phyloP scores from a whole-genome alignment of 2,329 filamentous ascomycete species.

The Thielaviopsis euricoi region DNA sequence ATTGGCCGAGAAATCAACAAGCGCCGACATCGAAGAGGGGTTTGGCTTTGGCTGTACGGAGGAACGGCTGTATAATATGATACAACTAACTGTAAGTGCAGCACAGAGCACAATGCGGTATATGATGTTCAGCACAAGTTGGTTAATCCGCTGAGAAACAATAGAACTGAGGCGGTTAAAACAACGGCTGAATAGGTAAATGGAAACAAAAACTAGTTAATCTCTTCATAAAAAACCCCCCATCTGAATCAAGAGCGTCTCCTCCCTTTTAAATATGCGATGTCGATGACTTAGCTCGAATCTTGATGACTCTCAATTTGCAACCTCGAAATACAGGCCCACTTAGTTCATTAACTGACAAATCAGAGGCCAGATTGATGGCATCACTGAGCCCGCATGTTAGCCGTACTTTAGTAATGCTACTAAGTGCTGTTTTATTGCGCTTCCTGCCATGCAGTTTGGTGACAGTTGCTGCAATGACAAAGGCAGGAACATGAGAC shows the following conservation, averaged over 20 bases:
- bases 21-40: slow-evolving; percentile 4
- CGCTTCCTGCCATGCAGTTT: background rate
- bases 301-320: background rate
- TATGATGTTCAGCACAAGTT: background rate
- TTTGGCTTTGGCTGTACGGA: background rate
- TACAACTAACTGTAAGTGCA: background rate
- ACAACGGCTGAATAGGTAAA: background rate
- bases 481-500: background rate
- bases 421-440: background rate
- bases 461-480: background rate
- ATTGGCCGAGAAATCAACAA: background rate
- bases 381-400: slow-evolving; percentile 7
- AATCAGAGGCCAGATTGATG: slow-evolving; percentile 8
- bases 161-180: background rate
- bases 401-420: background rate
- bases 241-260: background rate
- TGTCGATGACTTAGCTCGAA: background rate
- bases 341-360: slow-evolving; percentile 4
- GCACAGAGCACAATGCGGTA: background rate
- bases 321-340: background rate
- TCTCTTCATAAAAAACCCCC: background rate
- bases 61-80: background rate
- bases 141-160: too few species aligned
- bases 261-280: background rate
- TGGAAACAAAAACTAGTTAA: background rate